Evolutionary conservation across 2,329 filamentous ascomycete genomes (phyloP).

Genomic region (Pyrenophora teres): DNA sequence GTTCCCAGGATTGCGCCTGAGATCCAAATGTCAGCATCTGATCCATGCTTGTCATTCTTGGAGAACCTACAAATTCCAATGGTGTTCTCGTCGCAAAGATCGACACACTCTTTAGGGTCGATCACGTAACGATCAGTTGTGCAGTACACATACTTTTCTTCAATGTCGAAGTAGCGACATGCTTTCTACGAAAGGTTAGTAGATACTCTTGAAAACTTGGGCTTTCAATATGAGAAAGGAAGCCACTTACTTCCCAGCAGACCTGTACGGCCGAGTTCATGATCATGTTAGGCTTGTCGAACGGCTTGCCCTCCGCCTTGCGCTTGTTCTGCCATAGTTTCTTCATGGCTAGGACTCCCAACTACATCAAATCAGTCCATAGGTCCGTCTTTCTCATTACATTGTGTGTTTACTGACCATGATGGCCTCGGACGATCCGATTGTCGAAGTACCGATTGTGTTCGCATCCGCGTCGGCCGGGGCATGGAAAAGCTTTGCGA

Average conservation of each 20-base stretch:
- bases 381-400: background rate
- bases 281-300: conserved; percentile 83
- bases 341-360: conserved; percentile 89
- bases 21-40: background rate
- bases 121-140: conserved; percentile 66
- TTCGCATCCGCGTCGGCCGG: conserved; percentile 64
- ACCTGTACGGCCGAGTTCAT: conserved; percentile 97
- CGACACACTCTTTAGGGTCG: conserved; percentile 65
- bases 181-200: conserved; percentile 58
- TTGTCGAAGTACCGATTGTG: conserved; percentile 83
- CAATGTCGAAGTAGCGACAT: conserved; percentile 83
- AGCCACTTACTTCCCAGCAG: conserved; percentile 72
- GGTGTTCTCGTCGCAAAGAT: conserved; percentile 69
- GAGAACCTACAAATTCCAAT: conserved; percentile 76
- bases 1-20: conserved; percentile 75
- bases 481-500: conserved; percentile 80
- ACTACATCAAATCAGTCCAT: conserved; percentile 43
- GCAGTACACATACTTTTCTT: conserved; percentile 78
- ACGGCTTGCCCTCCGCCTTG: conserved; percentile 79
- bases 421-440: conserved; percentile 88
- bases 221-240: too few relatives aligned
- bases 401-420: conserved; percentile 22
- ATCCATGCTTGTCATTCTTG: background rate
- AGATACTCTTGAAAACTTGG: too few relatives aligned
- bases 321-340: conserved; percentile 89